Evolutionary conservation across 495 filamentous ascomycete species (phyloP), one percentile per base, ranked within the genome.

Genomic region (Hypoxylon rickii): DNA sequence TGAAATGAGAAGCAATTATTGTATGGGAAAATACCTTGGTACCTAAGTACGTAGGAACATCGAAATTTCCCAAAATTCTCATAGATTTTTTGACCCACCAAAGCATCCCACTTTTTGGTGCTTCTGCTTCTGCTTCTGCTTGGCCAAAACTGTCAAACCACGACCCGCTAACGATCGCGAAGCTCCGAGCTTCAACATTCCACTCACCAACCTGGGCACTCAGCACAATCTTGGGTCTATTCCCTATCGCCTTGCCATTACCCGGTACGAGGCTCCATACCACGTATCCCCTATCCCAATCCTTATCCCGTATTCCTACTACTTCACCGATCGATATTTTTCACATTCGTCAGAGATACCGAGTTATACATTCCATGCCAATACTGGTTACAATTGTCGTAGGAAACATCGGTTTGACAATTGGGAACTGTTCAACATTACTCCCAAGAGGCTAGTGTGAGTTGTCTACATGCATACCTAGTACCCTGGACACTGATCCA

Each of bases 1-100:
- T n/a, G 15, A 47, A 46, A 26, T 33, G 7, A 2, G 29, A 10
- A 52, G 37, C 48, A 52, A 7, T 52, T 42, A 52, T 21, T 44
- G 37, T 57, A 29, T 10, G 10, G 24, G 10, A 4, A 4, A 10
- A 29, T 29, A 10, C 10, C 24, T 29, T 29, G 24, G 4, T 29
- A n/a, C n/a, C n/a, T n/a, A n/a, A n/a, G n/a, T n/a, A n/a, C n/a
- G n/a, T n/a, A n/a, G n/a, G n/a, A n/a, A n/a, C n/a, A n/a, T n/a
- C n/a, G n/a, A n/a, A n/a, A n/a, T n/a, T n/a, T n/a, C n/a, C n/a
- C n/a, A n/a, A n/a, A n/a, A n/a, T n/a, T n/a, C n/a, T n/a, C n/a
- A n/a, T 29, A 29, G 24, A 29, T 29, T 29, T 29, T 29, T 10
- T 29, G 24, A 29, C 24, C 24, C 24, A 29, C 24, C 24, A 29